phyloP scores from a whole-genome alignment of 176 grass and related monocot species.

The Dactylis glomerata region DNA sequence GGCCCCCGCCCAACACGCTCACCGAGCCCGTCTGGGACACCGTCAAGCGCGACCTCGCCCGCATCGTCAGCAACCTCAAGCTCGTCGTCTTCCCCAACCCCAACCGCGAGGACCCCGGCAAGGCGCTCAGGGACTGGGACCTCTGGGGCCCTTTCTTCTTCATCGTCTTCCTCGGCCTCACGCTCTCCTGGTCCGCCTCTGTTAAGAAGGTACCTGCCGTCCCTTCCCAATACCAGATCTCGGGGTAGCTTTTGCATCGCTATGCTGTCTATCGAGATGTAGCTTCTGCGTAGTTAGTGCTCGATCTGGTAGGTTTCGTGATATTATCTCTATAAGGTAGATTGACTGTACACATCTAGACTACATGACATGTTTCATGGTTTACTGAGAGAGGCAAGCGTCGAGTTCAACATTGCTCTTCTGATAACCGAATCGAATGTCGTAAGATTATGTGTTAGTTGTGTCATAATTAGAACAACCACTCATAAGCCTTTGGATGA shows the following conservation, averaged over 20 bases:
- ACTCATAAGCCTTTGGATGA: neutral
- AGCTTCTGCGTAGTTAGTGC: too few relatives aligned
- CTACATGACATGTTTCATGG: neutral
- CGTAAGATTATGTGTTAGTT: neutral
- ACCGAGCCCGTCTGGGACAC: conserved; percentile 99
- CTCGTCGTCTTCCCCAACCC: conserved; percentile 99
- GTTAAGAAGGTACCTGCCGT: conserved; percentile 60
- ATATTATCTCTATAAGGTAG: neutral
- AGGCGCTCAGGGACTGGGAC: conserved; percentile 98
- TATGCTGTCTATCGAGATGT: too few relatives aligned
- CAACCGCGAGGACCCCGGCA: conserved; percentile 88
- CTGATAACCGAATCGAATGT: neutral
- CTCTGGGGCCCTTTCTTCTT: conserved; percentile 99
- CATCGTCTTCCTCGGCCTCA: conserved; percentile 96
- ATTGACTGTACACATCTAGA: neutral
- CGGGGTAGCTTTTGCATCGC: neutral
- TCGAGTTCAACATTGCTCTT: neutral
- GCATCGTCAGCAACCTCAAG: conserved; percentile 98
- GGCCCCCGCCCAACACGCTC: conserved; percentile 67
- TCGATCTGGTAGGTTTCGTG: neutral
- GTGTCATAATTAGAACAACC: neutral
- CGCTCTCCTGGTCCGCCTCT: conserved; percentile 93
- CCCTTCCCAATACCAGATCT: conserved; percentile 11
- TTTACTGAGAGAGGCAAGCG: neutral
- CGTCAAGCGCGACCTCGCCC: conserved; percentile 89